These are phyloP conservation scores for Tieghemiomyces parasiticus DNA, from an alignment of 192 early-diverging fungal genomes.

Conservation along the genomic window DNA sequence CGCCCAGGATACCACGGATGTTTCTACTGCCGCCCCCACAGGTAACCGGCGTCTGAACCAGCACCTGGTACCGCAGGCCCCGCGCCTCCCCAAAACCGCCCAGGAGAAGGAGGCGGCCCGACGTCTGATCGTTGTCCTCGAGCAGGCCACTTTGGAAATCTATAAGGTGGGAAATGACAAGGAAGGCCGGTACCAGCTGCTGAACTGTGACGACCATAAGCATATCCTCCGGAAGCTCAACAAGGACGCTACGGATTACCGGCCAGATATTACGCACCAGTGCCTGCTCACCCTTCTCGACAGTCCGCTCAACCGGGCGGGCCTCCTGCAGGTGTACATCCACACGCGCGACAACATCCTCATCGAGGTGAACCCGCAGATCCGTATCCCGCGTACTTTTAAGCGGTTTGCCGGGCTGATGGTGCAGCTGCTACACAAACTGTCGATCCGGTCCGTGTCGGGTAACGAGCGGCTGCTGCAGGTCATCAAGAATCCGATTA, in stretches of 20 bases:
- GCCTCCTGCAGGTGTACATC: constrained; percentile 94
- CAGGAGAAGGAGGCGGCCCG: constrained; percentile 58
- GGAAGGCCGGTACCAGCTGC: constrained; percentile 66
- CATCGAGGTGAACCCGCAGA: constrained; percentile 95
- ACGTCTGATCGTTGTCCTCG: constrained; percentile 87
- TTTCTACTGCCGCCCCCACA: neutral
- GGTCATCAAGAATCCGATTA: constrained; percentile 95
- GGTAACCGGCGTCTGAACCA: neutral
- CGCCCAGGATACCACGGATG: no score
- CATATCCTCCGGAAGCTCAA: constrained; percentile 75
- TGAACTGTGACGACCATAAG: constrained; percentile 95
- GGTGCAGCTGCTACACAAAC: constrained; percentile 98
- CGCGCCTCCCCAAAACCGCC: constrained; percentile 63
- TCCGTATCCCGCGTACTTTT: constrained; percentile 98
- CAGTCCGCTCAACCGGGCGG: constrained; percentile 97
- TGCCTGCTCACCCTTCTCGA: constrained; percentile 92
- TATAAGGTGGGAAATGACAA: constrained; percentile 74
- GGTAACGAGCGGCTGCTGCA: constrained; percentile 87
- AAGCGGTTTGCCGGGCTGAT: constrained; percentile 97
- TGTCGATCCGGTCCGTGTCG: constrained; percentile 83
- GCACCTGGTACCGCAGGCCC: constrained; percentile 43
- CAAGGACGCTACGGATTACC: constrained; percentile 55
- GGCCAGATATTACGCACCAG: constrained; percentile 97
- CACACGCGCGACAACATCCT: constrained; percentile 88
- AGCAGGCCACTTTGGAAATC: constrained; percentile 78